Evolutionary conservation across 1,284 basidiomycete species (phyloP).

Genomic region (Bondarzewia mesenterica): DNA sequence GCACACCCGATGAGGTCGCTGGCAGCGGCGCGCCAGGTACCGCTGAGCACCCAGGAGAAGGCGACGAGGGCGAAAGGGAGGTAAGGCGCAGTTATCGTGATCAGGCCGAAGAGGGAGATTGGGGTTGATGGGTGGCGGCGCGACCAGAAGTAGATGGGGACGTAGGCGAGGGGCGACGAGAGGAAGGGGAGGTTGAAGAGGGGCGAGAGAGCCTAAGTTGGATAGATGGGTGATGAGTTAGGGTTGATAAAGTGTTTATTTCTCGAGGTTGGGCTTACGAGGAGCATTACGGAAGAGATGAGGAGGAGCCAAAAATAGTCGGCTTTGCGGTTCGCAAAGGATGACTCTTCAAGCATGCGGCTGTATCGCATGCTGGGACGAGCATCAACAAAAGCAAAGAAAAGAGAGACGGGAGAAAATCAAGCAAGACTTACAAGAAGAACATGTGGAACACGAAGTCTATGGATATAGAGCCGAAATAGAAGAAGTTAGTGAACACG

Average conservation of each 20-base stretch:
- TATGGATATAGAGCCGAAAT: constrained; percentile 90
- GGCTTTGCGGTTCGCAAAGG: constrained; percentile 83
- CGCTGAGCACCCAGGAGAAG: constrained; percentile 87
- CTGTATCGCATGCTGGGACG: constrained; percentile 84
- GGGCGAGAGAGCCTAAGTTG: constrained; percentile 66
- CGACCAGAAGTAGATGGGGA: constrained; percentile 96
- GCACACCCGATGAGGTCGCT: constrained; percentile 84
- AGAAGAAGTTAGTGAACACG: constrained; percentile 86
- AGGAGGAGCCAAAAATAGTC: constrained; percentile 93
- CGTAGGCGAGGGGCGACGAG: constrained; percentile 82
- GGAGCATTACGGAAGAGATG: constrained; percentile 72
- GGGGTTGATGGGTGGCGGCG: constrained; percentile 88
- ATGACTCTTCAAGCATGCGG: constrained; percentile 92
- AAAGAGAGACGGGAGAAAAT: neutral
- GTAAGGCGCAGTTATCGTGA: constrained; percentile 94
- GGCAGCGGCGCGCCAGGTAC: constrained; percentile 78
- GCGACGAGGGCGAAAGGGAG: constrained; percentile 85
- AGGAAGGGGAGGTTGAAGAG: constrained; percentile 88
- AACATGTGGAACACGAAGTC: constrained; percentile 96
- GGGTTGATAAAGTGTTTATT: no score
- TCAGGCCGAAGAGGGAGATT: constrained; percentile 90
- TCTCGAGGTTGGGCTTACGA: constrained; percentile 41
- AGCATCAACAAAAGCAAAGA: neutral
- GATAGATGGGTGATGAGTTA: neutral
- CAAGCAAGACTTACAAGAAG: constrained; percentile 73